Base-by-base conservation (phyloP, 2,329 filamentous ascomycete species). In the Pseudocercospora fijiensis region DNA sequence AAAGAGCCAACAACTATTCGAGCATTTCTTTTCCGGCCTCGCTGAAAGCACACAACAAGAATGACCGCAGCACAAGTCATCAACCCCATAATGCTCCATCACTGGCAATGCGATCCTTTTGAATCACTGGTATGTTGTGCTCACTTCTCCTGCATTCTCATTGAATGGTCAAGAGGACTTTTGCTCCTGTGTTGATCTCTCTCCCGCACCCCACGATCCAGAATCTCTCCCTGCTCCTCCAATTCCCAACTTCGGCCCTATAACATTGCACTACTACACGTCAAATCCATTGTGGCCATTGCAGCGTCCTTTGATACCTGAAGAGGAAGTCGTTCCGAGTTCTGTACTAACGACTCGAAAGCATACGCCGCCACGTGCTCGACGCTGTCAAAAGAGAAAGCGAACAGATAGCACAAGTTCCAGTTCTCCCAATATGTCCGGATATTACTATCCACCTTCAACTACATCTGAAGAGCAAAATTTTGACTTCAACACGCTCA, bases 361-460 rank as follows among this genome's bases (percentile, higher is more conserved):
- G 45, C 45, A 56, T 18, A 55, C 55, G 30, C 27, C 58, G 27
- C 49, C 51, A 10, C 53, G 61, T 26, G 27, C 52, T 27, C 58
- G 45, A 53, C 55, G 62, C 33, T 49, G 26, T 7, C 24, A 13
- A 10, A 62, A 62, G 57, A 58, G 56, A 60, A 41, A 62, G 49
- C 59, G 63, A 20, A 57, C 51, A 16, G 37, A 47, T 28, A 61
- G 53, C 58, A 57, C 53, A 57, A 37, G 28, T 41, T 58, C 65
- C 7, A 26, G 20, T 27, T 6, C 20, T 28, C 60, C 28, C 37
- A 65, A 58, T 18, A 70, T 69, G 67, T 71, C 69, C 4, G 60
- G 63, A n/a, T 67, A 69, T 55, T 70, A 61, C 58, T 66, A 62
- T 30, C 56, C 62, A 11, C 59, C 65, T 30, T 27, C 62, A 7